A percentile compares a stretch with the other conserved stretches of the same genome.
Evolutionary conservation across 2,329 filamentous ascomycete genomes (phyloP).

Genomic region (Aureobasidium vineae): DNA sequence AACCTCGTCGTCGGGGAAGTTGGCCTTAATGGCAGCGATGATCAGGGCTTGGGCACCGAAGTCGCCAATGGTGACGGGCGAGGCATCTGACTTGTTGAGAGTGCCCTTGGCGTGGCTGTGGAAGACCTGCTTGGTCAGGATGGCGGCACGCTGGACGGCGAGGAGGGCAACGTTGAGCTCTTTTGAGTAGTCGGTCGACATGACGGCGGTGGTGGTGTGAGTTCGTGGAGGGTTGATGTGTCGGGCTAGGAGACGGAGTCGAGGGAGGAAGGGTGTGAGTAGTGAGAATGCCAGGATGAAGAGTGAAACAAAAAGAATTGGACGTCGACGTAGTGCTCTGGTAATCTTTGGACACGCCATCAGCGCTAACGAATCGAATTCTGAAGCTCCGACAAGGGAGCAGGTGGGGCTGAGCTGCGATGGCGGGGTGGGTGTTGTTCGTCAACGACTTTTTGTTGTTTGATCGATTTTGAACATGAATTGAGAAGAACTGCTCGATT

Average conservation of each 20-base stretch:
- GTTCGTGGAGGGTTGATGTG: conserved; percentile 32
- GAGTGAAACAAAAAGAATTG: conserved; percentile 31
- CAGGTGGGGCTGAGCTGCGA: conserved; percentile 18
- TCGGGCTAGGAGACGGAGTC: conserved; percentile 42
- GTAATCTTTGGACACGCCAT: conserved; percentile 18
- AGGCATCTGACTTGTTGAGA: conserved; percentile 90
- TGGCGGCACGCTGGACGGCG: conserved; percentile 77
- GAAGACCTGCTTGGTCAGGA: conserved; percentile 75
- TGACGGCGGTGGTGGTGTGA: conserved; percentile 37
- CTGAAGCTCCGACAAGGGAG: conserved; percentile 22
- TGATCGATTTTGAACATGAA: neutral
- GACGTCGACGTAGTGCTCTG: conserved; percentile 12
- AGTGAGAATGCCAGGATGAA: conserved; percentile 46
- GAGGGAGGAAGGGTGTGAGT: conserved; percentile 44
- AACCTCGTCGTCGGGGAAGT: conserved; percentile 87
- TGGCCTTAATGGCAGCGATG: conserved; percentile 81
- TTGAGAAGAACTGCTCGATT: neutral
- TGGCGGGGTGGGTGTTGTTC: conserved; percentile 4
- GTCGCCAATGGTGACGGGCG: conserved; percentile 95
- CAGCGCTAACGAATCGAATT: conserved; percentile 21
- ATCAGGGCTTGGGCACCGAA: conserved; percentile 97
- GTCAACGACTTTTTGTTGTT: neutral
- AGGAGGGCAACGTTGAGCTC: conserved; percentile 83
- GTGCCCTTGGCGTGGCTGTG: conserved; percentile 92
- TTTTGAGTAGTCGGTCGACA: conserved; percentile 60